Conservation (phyloP, 768 basidiomycete genomes). For the Rhizopogon salebrosus region DNA sequence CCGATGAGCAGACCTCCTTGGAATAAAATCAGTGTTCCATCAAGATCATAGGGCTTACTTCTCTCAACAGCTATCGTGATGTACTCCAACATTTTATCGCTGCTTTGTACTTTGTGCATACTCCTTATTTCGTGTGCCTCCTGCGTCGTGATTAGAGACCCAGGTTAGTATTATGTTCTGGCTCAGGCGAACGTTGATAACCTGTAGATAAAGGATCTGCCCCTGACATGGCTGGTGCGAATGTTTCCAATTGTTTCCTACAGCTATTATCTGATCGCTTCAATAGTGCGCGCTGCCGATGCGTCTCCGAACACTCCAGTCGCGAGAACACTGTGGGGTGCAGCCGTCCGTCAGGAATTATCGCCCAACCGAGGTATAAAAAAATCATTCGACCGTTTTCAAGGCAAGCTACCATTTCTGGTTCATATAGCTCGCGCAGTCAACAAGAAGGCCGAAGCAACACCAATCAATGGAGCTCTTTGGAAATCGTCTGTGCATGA, state of each 20-base stretch:
- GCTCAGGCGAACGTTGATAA: background rate
- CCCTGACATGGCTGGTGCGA: background rate
- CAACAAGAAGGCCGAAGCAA: too few species aligned
- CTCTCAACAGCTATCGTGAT: background rate
- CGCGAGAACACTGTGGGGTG: background rate
- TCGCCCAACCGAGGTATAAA: background rate
- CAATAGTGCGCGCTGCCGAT: background rate
- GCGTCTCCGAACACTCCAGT: background rate
- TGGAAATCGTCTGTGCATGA: background rate
- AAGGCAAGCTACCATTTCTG: background rate
- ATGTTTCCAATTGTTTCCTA: background rate
- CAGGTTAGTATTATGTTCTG: background rate
- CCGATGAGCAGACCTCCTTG: background rate
- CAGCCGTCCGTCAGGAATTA: background rate
- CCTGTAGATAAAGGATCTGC: background rate
- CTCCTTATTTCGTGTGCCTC: background rate
- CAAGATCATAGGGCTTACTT: background rate
- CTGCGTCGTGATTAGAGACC: background rate
- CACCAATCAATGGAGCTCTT: background rate
- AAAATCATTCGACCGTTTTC: too few species aligned
- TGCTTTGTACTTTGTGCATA: background rate
- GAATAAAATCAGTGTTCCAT: background rate
- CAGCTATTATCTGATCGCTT: background rate
- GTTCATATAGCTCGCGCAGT: background rate
- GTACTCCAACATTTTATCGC: background rate